A percentile compares a stretch with the other conserved stretches of the same genome.
Conservation (phyloP, 768 basidiomycete species). For the Lactarius indigo region DNA sequence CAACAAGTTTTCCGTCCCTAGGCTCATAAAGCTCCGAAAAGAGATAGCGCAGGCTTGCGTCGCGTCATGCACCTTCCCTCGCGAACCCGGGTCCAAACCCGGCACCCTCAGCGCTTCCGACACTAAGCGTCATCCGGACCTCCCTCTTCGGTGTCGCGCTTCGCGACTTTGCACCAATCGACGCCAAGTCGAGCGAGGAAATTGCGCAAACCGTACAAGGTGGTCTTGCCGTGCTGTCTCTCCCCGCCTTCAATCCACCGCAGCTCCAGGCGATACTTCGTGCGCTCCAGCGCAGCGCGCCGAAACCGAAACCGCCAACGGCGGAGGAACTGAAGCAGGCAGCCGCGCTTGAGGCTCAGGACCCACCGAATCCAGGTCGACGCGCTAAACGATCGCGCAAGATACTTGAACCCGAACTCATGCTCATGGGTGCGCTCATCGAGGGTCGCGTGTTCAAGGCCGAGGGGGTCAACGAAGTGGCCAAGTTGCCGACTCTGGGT, state of each 20-base stretch:
- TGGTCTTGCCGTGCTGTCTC: constrained; percentile 59
- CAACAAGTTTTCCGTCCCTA: constrained; percentile 65
- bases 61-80: constrained; percentile 35
- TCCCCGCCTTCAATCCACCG: constrained; percentile 69
- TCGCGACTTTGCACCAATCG: constrained; percentile 54
- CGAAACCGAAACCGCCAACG: constrained; percentile 52
- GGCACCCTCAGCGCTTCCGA: constrained; percentile 35
- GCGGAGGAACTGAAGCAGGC: constrained; percentile 48
- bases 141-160: constrained; percentile 77
- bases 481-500: constrained; percentile 73
- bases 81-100: constrained; percentile 30
- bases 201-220: constrained; percentile 59
- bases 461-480: constrained; percentile 55
- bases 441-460: constrained; percentile 70
- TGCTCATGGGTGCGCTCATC: constrained; percentile 73
- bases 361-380: constrained; percentile 66
- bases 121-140: constrained; percentile 69
- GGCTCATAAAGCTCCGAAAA: constrained; percentile 63
- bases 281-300: constrained; percentile 62
- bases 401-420: constrained; percentile 59
- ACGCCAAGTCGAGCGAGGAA: constrained; percentile 43
- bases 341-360: constrained; percentile 50
- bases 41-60: constrained; percentile 57
- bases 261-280: constrained; percentile 64
- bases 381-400: constrained; percentile 58